Base-by-base conservation (phyloP, 2,329 filamentous ascomycete genomes). In the Neonectria neomacrospora region DNA sequence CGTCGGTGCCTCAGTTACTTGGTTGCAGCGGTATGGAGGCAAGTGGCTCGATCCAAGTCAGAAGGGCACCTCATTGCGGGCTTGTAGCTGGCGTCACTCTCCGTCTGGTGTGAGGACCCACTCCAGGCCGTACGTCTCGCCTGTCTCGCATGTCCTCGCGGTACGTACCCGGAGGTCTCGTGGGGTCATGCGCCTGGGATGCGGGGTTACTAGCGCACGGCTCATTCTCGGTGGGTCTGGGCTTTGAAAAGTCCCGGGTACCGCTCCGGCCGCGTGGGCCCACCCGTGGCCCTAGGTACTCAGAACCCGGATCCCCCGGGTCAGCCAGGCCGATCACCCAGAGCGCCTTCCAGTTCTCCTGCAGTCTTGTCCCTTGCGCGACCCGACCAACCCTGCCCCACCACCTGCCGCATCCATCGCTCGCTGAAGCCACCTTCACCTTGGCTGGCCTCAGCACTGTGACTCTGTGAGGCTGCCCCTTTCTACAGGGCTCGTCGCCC, bases 21-120 rank as follows among this genome's bases (percentile, higher is more conserved):
- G 32, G 53, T 22, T 18, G 45, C 52, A 48, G 44, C 37, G 53
- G 53, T 42, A 48, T 30, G 34, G 50, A 52, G 34, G 58, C 26
- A 47, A 65, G 64, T 68, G 61, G 66, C 61, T 65, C 66, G 64
- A 68, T 66, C 61, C 64, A 61, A 60, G 66, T 62, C 66, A 66
- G 60, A 68, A 64, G 54, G 60, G 58, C 64, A 64, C 39, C 63
- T 64, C 58, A 61, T 58, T 57, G 52, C 61, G 58, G 63, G 56
- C 63, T 58, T 54, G 52, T 54, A 60, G 63, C 60, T 66, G 60
- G 64, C 61, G 63, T 66, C 54, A 58, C 55, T 66, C 54, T 54
- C 47, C 54, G 52, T 65, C 65, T 68, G 61, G 67, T 61, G 62
- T 66, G 65, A 69, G 63, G 67, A 66, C 67, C 67, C 67, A 69